These are phyloP conservation scores for Lumnitzera racemosa DNA, from an alignment of 345 rosid species.

Conservation along the genomic window DNA sequence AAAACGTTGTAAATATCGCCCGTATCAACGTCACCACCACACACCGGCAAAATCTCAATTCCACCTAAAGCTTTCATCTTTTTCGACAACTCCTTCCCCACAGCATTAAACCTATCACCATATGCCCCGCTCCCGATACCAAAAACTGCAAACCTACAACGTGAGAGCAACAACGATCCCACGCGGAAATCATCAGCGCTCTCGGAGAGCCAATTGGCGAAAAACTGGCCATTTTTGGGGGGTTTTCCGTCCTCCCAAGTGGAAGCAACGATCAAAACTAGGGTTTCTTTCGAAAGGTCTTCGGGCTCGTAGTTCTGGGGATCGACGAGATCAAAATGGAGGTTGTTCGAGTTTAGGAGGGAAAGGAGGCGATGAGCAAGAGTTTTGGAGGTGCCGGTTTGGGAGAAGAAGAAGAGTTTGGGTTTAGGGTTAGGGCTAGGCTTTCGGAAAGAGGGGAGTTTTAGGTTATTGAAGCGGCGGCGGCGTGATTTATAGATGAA, in stretches of 20 bases:
- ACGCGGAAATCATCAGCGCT: constrained; percentile 88
- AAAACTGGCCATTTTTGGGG: constrained; percentile 54
- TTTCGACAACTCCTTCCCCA: constrained; percentile 59
- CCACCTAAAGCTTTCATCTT: constrained; percentile 73
- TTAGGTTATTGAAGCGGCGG: constrained; percentile 49
- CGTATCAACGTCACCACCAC: constrained; percentile 72
- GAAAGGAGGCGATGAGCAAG: constrained; percentile 55
- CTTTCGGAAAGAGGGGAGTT: constrained; percentile 18
- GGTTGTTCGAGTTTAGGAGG: constrained; percentile 27
- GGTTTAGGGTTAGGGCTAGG: constrained; percentile 32
- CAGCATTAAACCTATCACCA: constrained; percentile 61
- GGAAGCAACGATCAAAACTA: constrained; percentile 66
- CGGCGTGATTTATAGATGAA: constrained; percentile 66
- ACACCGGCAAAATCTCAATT: constrained; percentile 45
- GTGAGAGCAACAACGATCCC: constrained; percentile 60
- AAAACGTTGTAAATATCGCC: constrained; percentile 57
- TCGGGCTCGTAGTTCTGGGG: constrained; percentile 81
- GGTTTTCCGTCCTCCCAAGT: constrained; percentile 88
- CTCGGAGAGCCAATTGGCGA: constrained; percentile 68
- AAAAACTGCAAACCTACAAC: constrained; percentile 72
- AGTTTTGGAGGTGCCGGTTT: constrained; percentile 72
- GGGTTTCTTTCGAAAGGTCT: constrained; percentile 61
- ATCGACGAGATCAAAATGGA: constrained; percentile 67
- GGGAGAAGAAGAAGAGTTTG: constrained; percentile 69
- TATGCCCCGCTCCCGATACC: constrained; percentile 80